Percentiles rank a stretch among this genome's conserved stretches.
Conservation (phyloP, 768 basidiomycete species). For the Tylopilus subfusipes region DNA sequence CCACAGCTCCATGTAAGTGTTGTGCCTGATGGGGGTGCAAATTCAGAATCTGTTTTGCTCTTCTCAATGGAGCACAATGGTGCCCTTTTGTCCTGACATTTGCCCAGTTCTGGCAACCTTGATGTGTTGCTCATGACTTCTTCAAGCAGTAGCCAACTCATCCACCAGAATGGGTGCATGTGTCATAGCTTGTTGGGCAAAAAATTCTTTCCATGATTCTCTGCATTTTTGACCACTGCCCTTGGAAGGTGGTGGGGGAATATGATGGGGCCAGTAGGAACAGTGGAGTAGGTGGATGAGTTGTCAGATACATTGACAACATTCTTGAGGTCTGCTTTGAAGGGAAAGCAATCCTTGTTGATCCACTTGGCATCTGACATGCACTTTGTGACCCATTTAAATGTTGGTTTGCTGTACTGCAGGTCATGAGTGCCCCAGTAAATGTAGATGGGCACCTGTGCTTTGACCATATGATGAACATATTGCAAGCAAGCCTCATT, state of each 20-base stretch:
- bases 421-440: not conserved
- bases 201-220: not conserved
- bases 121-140: not conserved
- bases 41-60: not conserved
- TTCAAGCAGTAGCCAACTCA: not conserved
- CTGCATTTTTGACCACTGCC: not conserved
- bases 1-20: not conserved
- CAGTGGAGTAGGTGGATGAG: not conserved
- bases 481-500: not conserved
- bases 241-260: not conserved
- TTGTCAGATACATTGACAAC: not conserved
- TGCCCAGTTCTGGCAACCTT: not conserved
- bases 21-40: not conserved
- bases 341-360: not conserved
- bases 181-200: not conserved
- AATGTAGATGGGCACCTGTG: not conserved
- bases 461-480: not conserved
- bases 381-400: not conserved
- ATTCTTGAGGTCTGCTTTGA: not conserved
- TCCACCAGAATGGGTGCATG: not conserved
- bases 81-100: not conserved
- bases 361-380: not conserved
- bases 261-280: not conserved
- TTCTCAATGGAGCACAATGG: not conserved
- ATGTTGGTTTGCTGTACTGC: not conserved